Conservation (phyloP, 1,139 yeast genomes). For the Debaryomycetaceae sp. region DNA sequence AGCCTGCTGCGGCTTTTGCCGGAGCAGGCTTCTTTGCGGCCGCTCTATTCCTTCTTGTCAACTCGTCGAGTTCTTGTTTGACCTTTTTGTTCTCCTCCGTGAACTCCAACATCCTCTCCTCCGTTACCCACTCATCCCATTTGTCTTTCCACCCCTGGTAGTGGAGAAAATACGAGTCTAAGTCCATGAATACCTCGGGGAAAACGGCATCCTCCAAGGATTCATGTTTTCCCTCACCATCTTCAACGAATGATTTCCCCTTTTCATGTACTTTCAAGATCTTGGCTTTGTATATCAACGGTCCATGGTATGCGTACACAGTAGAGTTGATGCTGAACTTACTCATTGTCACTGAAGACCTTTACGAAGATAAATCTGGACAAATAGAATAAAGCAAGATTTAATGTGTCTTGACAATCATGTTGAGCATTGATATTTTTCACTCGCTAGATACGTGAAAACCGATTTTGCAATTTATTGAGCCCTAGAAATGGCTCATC, state of each 20-base stretch:
- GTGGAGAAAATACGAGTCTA: slow-evolving; percentile 65
- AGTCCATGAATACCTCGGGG: slow-evolving; percentile 40
- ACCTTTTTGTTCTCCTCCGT: slow-evolving; percentile 65
- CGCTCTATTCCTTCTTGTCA: slow-evolving; percentile 17
- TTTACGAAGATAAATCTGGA: not conserved
- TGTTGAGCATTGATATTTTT: not conserved
- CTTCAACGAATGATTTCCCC: slow-evolving; percentile 36
- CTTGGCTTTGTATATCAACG: slow-evolving; percentile 85
- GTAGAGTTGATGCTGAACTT: slow-evolving; percentile 33
- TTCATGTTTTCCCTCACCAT: slow-evolving; percentile 36
- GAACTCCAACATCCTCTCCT: slow-evolving; percentile 62
- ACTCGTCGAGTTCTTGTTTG: slow-evolving; percentile 59
- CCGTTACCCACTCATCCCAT: slow-evolving; percentile 96
- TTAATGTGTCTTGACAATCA: not conserved
- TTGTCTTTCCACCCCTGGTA: slow-evolving; percentile 94
- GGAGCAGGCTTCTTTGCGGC: slow-evolving; percentile 3
- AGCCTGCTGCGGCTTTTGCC: slow-evolving; percentile 1
- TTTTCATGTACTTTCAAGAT: slow-evolving; percentile 64
- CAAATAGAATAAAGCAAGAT: too few species aligned
- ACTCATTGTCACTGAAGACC: not conserved
- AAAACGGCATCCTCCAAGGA: slow-evolving; percentile 33
- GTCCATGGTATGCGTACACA: slow-evolving; percentile 89
- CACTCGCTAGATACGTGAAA: not conserved
- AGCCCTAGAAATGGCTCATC: too few species aligned
- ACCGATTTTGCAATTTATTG: not conserved